Evolutionary conservation across 192 early-diverging fungal species (phyloP).

Genomic region (Mortierella alpina): DNA sequence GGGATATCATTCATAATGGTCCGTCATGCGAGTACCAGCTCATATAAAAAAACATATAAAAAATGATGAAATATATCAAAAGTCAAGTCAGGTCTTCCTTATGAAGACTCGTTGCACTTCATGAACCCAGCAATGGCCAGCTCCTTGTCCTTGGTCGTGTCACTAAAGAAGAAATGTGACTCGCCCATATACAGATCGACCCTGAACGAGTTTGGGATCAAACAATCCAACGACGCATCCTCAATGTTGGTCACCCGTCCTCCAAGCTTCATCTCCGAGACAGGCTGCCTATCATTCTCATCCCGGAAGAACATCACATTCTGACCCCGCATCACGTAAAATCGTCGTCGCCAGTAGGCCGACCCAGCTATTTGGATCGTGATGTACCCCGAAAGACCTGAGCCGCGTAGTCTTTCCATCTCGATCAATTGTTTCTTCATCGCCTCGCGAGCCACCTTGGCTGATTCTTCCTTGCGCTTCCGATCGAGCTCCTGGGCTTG

Average conservation of each 20-base stretch:
- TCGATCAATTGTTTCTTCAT: conserved; percentile 52
- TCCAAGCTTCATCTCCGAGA: conserved; percentile 54
- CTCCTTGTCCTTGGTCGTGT: conserved; percentile 51
- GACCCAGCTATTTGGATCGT: conserved; percentile 54
- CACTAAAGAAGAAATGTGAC: conserved; percentile 59
- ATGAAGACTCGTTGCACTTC: conserved; percentile 55
- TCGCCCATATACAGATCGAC: conserved; percentile 57
- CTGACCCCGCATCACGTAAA: conserved; percentile 63
- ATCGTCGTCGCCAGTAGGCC: conserved; percentile 68
- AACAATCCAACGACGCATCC: conserved; percentile 58
- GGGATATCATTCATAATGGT: background rate
- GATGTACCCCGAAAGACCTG: conserved; percentile 54
- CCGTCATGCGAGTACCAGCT: no score
- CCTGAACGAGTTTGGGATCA: conserved; percentile 61
- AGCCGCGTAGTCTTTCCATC: conserved; percentile 32
- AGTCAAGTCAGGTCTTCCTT: background rate
- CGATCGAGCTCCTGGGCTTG: conserved; percentile 33
- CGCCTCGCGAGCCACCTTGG: conserved; percentile 36
- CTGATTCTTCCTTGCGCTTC: conserved; percentile 29
- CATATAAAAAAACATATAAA: no score
- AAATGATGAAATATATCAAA: no score
- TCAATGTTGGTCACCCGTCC: conserved; percentile 49
- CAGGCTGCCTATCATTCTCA: conserved; percentile 40
- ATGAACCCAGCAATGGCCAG: conserved; percentile 51
- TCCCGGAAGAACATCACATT: conserved; percentile 61